Conservation (phyloP, 2,329 filamentous ascomycete species). For the Huntiella abstrusa region DNA sequence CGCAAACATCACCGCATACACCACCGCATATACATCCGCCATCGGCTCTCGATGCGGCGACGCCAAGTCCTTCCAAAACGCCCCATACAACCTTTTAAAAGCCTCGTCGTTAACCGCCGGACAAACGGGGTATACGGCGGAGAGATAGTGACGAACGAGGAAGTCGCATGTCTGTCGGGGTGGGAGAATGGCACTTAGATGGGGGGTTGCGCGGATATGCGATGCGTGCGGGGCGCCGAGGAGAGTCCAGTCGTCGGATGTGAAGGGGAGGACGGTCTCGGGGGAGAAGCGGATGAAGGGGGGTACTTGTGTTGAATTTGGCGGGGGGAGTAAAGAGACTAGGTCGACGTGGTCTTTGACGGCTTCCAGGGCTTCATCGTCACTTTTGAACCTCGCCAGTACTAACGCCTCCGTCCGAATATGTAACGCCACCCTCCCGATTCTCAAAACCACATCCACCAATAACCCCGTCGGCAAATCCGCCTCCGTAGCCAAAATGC, state of each 20-base stretch:
- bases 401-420: conserved; percentile 58
- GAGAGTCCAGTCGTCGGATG: not conserved
- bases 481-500: conserved; percentile 24
- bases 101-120: conserved; percentile 48
- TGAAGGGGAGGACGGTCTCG: conserved; percentile 46
- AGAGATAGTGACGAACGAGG: conserved; percentile 48
- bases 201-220: conserved; percentile 40
- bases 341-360: not conserved
- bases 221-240: not conserved
- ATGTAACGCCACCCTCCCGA: conserved; percentile 55
- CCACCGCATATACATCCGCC: conserved; percentile 44
- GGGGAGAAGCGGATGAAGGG: conserved; percentile 44
- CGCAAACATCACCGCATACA: conserved; percentile 52
- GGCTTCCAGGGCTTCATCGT: conserved; percentile 21
- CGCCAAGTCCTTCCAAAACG: conserved; percentile 33
- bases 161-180: conserved; percentile 36
- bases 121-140: conserved; percentile 48
- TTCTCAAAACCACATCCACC: conserved; percentile 50
- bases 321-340: not conserved
- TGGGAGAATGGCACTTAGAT: conserved; percentile 43
- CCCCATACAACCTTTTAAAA: conserved; percentile 43
- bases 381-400: conserved; percentile 49
- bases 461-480: conserved; percentile 41
- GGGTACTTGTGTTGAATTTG: conserved; percentile 15
- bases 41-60: conserved; percentile 30